Base-by-base conservation (phyloP, 2,329 filamentous ascomycete species). In the Beauveria pseudobassiana region DNA sequence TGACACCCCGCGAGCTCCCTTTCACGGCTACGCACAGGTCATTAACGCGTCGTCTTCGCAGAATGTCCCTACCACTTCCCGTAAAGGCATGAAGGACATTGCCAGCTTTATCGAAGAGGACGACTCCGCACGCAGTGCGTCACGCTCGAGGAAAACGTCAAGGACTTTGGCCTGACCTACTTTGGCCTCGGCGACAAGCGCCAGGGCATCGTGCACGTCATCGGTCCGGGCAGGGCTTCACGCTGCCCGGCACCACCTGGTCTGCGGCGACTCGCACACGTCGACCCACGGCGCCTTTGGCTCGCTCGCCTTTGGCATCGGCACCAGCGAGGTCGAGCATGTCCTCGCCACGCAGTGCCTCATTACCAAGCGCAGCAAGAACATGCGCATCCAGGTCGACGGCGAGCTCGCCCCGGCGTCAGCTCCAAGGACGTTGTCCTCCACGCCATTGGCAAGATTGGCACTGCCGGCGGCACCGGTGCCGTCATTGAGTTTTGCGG, bases 251-350 rank as follows among this genome's bases (percentile, higher is more conserved):
- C 68, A 98, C 95, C 60, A 99, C 95, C 90, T 98, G 43, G 95
- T 98, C 67, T 98, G 95, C 73, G 95, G 95, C 75, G 95, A 99
- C 82, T 96, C 90, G 72, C 95, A 99, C 75, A 99, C 95, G 52
- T 97, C 93, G 28, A 99, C 95, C 65, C 95, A 99, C 77, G 95
- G 95, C 70, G 95, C 95, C 58, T 99, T 98, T 70, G 95, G 95
- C 67, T 85, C 93, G 68, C 85, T 98, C 65, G 95, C 95, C 46
- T 96, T 96, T 72, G 95, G 95, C 75, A 99, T 99, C 72, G 95
- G 95, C 69, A 99, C 95, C 65, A 96, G 91, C 73, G 95, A 99
- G 79, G 95, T 98, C 67, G 95, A 99, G 83, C 93, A 99, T 77
- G 95, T 99, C 65, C 84, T 99, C 62, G 95, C 95, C 58, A 98